Percentiles rank a stretch among this genome's conserved stretches.
These are phyloP conservation scores for Fraxinus nigra DNA, from an alignment of 305 asterid genomes.

Conservation along the genomic window DNA sequence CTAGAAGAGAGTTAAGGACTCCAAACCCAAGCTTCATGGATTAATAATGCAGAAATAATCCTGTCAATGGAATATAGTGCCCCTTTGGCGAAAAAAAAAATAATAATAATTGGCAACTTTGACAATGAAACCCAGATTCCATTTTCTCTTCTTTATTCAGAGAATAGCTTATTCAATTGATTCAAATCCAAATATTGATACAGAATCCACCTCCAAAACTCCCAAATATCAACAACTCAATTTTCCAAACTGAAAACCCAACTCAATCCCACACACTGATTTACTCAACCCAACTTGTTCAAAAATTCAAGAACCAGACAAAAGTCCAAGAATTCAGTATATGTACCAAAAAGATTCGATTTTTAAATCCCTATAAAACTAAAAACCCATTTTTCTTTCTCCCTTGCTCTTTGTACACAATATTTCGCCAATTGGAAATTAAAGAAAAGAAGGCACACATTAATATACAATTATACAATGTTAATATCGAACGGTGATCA, in stretches of 20 bases:
- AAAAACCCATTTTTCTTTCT: no score
- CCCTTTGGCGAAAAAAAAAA: no score
- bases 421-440: no score
- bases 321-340: neutral
- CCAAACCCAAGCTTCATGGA: neutral
- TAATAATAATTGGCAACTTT: no score
- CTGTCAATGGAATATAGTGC: no score
- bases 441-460: no score
- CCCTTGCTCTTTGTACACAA: no score
- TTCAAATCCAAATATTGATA: neutral
- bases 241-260: conserved; percentile 12
- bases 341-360: conserved; percentile 1
- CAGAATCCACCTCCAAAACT: neutral
- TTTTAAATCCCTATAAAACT: no score
- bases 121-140: conserved; percentile 55
- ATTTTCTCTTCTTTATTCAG: conserved; percentile 27
- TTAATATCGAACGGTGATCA: no score
- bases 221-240: neutral
- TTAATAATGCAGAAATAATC: no score
- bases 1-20: neutral
- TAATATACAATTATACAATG: no score
- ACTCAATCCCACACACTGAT: conserved; percentile 6
- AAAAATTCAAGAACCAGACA: neutral
- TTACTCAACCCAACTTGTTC: neutral
- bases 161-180: conserved; percentile 6